These are phyloP conservation scores for Ceratobasidium sp. DNA, from an alignment of 1,284 basidiomycete genomes.

Conservation along the genomic window DNA sequence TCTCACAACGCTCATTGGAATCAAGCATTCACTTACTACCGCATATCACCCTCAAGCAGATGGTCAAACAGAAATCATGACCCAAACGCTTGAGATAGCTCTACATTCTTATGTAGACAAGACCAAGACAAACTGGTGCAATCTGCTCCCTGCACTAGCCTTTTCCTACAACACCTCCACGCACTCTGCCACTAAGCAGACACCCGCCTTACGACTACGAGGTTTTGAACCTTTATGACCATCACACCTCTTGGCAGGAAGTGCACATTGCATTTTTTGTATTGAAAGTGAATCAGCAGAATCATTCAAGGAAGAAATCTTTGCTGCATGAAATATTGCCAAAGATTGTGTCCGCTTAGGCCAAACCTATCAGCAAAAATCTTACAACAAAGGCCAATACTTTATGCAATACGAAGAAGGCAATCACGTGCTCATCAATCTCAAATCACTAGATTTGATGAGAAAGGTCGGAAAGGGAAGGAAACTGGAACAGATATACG, in stretches of 20 bases:
- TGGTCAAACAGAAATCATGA: slow-evolving; percentile 57
- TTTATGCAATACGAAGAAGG: slow-evolving; percentile 52
- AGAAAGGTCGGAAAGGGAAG: slow-evolving; percentile 52
- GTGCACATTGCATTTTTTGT: neutral
- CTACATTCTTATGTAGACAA: slow-evolving; percentile 47
- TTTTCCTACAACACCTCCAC: slow-evolving; percentile 53
- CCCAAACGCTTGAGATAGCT: slow-evolving; percentile 50
- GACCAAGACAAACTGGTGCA: slow-evolving; percentile 51
- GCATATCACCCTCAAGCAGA: slow-evolving; percentile 57
- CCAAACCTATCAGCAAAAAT: slow-evolving; percentile 41
- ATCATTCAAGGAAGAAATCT: slow-evolving; percentile 38
- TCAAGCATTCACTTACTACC: slow-evolving; percentile 53
- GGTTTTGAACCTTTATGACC: slow-evolving; percentile 49
- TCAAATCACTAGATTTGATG: slow-evolving; percentile 53
- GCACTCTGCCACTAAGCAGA: slow-evolving; percentile 48
- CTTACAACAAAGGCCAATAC: slow-evolving; percentile 50
- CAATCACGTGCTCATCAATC: slow-evolving; percentile 55
- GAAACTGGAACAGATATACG: slow-evolving; percentile 55
- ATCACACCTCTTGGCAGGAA: slow-evolving; percentile 42
- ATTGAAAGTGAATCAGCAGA: slow-evolving; percentile 13
- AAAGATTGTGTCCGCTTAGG: slow-evolving; percentile 45
- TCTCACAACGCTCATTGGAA: slow-evolving; percentile 48
- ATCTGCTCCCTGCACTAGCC: slow-evolving; percentile 50
- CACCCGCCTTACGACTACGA: too few species aligned
- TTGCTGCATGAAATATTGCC: slow-evolving; percentile 46